These are phyloP conservation scores for Boletus rufocinnamomeus DNA, from an alignment of 768 basidiomycete genomes.

Conservation along the genomic window DNA sequence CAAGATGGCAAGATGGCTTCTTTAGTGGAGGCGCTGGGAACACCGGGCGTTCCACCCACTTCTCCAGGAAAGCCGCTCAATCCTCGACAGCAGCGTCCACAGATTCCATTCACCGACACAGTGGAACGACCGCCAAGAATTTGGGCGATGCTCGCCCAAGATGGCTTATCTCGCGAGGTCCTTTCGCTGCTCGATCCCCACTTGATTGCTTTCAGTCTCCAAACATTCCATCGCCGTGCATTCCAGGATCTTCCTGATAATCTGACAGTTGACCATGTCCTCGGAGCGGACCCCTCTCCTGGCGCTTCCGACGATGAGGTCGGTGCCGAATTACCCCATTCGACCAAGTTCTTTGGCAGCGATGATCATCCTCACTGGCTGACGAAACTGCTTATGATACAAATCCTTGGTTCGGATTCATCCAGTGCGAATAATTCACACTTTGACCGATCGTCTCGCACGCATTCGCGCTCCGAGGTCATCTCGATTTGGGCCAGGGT, in stretches of 20 bases:
- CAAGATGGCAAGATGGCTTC: conserved; percentile 45
- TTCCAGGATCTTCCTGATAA: conserved; percentile 55
- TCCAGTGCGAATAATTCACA: conserved; percentile 33
- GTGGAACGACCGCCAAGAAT: conserved; percentile 38
- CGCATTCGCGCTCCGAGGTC: conserved; percentile 71
- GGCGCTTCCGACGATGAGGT: conserved; percentile 7
- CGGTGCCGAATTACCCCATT: conserved; percentile 15
- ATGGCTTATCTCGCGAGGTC: conserved; percentile 69
- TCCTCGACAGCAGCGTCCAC: conserved; percentile 27
- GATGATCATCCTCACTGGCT: conserved; percentile 80
- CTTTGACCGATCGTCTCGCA: conserved; percentile 50
- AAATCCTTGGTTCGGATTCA: conserved; percentile 66
- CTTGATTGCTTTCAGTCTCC: conserved; percentile 63
- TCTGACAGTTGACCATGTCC: conserved; percentile 48
- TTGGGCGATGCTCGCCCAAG: conserved; percentile 56
- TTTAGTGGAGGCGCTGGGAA: conserved; percentile 47
- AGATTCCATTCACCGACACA: conserved; percentile 21
- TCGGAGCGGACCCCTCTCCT: conserved; percentile 33
- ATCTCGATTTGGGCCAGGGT: conserved; percentile 73
- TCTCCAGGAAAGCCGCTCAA: conserved; percentile 31
- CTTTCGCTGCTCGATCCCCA: conserved; percentile 64
- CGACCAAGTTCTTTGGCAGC: conserved; percentile 58
- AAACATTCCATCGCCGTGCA: conserved; percentile 57
- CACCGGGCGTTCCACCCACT: conserved; percentile 10
- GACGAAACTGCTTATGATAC: conserved; percentile 68